Evolutionary conservation across 148 eudicot genomes (phyloP).

Genomic region (Nepenthes mirabilis): DNA sequence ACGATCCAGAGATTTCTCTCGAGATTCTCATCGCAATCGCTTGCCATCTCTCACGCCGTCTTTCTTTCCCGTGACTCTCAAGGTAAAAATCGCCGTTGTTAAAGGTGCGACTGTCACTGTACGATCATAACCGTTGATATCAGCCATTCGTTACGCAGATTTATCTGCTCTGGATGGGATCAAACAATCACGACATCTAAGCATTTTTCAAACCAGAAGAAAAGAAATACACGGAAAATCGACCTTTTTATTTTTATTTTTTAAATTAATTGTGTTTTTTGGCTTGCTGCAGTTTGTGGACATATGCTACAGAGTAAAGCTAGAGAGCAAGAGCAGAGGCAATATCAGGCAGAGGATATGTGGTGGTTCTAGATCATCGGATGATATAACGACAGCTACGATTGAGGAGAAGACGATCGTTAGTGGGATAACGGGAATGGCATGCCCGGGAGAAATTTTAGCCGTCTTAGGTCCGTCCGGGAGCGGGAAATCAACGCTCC

Average conservation of each 20-base stretch:
- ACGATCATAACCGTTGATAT: no score
- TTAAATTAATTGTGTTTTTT: background rate
- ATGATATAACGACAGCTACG: constrained; percentile 13
- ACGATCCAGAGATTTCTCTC: background rate
- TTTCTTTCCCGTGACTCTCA: background rate
- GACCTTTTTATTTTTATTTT: background rate
- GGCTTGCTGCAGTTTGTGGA: constrained; percentile 49
- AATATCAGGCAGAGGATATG: constrained; percentile 11
- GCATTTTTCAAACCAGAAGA: background rate
- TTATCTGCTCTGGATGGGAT: background rate
- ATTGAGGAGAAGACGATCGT: constrained; percentile 38
- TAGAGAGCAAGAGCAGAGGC: constrained; percentile 13
- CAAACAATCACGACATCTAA: background rate
- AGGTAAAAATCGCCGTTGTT: background rate
- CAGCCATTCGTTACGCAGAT: no score
- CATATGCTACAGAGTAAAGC: constrained; percentile 48
- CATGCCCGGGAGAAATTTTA: constrained; percentile 64
- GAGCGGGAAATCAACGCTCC: constrained; percentile 83
- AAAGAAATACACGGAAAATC: background rate
- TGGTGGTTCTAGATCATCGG: background rate
- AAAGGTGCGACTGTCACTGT: no score
- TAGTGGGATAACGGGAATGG: constrained; percentile 56
- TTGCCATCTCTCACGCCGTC: background rate
- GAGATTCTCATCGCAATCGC: background rate
- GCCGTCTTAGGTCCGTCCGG: constrained; percentile 96